Percentiles rank a stretch among this genome's conserved stretches.
These are phyloP conservation scores for Dryadomyces sulphureus DNA, from an alignment of 2,329 filamentous ascomycete species.

Conservation along the genomic window DNA sequence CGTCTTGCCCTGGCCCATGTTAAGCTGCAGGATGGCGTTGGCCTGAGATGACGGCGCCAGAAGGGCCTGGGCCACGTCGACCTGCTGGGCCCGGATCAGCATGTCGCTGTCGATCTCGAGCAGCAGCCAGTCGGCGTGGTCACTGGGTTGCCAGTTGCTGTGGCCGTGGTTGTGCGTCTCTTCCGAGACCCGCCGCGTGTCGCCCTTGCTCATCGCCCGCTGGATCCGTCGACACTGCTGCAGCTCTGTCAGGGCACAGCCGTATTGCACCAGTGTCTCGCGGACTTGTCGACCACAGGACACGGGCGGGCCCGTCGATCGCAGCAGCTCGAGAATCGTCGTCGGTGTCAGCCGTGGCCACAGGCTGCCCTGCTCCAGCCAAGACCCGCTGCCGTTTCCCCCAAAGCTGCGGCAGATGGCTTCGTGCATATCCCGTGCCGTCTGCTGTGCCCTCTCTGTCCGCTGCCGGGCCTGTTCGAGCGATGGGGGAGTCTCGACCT, in stretches of 20 bases:
- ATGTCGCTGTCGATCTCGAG: conserved; percentile 52
- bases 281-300: conserved; percentile 22
- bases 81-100: conserved; percentile 44
- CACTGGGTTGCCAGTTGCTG: conserved; percentile 37
- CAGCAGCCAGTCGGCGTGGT: conserved; percentile 47
- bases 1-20: conserved; percentile 48
- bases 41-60: conserved; percentile 33
- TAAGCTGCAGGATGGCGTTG: conserved; percentile 50
- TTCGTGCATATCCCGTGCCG: background rate
- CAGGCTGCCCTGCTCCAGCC: conserved; percentile 25
- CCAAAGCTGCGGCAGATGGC: background rate
- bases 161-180: conserved; percentile 36
- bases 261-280: conserved; percentile 26
- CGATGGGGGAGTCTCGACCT: background rate
- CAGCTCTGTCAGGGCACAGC: conserved; percentile 24
- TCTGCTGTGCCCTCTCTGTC: background rate
- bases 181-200: conserved; percentile 19
- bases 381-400: conserved; percentile 10
- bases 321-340: conserved; percentile 31
- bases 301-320: conserved; percentile 14
- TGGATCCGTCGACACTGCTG: conserved; percentile 30
- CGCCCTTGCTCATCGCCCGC: conserved; percentile 14
- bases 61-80: conserved; percentile 46
- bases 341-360: conserved; percentile 30
- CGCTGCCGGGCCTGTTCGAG: background rate